Base-by-base conservation (phyloP, 495 filamentous ascomycete species). In the Monascus purpureus region DNA sequence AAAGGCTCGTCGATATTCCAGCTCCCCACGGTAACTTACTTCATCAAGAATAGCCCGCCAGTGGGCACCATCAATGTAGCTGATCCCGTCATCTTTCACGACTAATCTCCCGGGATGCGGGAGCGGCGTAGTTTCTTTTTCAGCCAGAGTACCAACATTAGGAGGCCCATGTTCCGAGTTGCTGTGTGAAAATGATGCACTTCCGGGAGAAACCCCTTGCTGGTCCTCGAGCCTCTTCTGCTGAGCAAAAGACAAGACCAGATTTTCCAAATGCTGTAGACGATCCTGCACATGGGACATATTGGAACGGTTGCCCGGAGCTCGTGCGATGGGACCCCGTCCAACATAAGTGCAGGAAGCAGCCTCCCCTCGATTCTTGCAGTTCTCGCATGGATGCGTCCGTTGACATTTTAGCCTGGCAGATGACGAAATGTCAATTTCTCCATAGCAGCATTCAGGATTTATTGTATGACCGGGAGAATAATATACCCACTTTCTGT, bases 21-120 rank as follows among this genome's bases (percentile, higher is more conserved):
- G n/a, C n/a, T n/a, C n/a, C n/a, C n/a, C n/a, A 29, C n/a, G 32
- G 16, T 11, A 25, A 52, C 60, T 18, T 23, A 70, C 66, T 46
- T 71, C 65, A 32, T 65, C 57, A 4, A 67, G 42, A 28, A 71
- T 64, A 13, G 63, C 57, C 23, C 61, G 60, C 67, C 64, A 71
- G 37, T 68, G 55, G 2, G 54, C 52, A 17, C 54, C 47, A 29
- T 71, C 60, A 14, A 71, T 59, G 41, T 71, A 69, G 22, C 52
- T 59, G 9, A 54, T 55, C 8, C 56, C 61, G 6, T 52, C 49
- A 8, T 58, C 36, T 13, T 58, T 49, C 17, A 94, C 79, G 39
- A 79, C 77, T 43, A 95, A 63, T 26, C 80, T 70, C 7, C 87
- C 87, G 18, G 86, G 63, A 6, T 52, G 36, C 22, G 46, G 47